A percentile compares a stretch with the other conserved stretches of the same genome.
Evolutionary conservation across 1,284 basidiomycete genomes (phyloP).

Genomic region (Sporisorium sorghi): DNA sequence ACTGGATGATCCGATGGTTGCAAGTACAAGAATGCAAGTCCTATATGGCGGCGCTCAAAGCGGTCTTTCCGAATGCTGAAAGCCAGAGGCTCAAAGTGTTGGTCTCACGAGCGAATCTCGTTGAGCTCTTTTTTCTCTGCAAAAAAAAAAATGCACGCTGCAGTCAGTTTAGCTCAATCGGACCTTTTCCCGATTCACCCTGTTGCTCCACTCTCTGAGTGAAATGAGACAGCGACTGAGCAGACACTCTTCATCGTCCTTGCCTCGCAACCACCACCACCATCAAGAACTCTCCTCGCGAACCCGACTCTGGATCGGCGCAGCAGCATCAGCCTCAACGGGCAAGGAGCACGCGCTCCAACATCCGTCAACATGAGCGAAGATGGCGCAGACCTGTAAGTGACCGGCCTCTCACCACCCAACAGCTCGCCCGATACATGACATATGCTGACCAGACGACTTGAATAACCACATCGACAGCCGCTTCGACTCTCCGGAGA

Average conservation of each 20-base stretch:
- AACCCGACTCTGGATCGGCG: neutral
- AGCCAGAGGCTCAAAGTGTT: neutral
- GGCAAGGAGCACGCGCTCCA: conserved; percentile 27
- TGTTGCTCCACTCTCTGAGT: neutral
- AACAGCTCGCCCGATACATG: neutral
- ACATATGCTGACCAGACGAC: conserved; percentile 2
- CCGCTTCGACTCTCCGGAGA: conserved; percentile 55
- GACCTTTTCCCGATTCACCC: neutral
- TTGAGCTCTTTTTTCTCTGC: neutral
- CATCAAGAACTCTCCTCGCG: neutral
- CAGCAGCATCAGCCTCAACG: conserved; percentile 4
- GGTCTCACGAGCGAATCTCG: neutral
- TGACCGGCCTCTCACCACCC: too few relatives aligned
- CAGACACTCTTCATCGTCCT: neutral
- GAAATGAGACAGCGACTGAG: neutral
- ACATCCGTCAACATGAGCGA: conserved; percentile 35
- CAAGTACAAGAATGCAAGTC: neutral
- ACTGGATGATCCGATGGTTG: neutral
- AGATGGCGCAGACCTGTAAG: conserved; percentile 43
- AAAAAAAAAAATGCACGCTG: neutral
- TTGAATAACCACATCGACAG: neutral
- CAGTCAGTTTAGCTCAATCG: neutral
- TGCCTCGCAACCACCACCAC: neutral
- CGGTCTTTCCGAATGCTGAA: neutral
- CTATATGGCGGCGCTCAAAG: neutral